A percentile compares a stretch with the other conserved stretches of the same genome.
Conservation (phyloP, 768 basidiomycete genomes). For the Gelatoporia subvermispora region DNA sequence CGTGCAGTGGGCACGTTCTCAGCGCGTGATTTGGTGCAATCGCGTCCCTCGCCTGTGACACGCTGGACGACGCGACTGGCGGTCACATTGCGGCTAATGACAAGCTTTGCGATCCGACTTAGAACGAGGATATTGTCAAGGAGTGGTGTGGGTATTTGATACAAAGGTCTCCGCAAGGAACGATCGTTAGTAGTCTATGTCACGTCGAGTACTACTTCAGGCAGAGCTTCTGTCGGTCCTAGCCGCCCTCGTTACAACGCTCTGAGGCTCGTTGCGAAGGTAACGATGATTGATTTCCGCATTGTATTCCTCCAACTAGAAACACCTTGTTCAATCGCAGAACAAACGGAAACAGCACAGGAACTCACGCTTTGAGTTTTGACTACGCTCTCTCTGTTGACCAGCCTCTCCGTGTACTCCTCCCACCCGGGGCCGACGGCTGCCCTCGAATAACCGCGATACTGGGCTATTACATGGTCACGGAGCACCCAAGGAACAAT, state of each 20-base stretch:
- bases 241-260: conserved; percentile 24
- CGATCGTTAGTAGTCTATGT: too few species aligned
- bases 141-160: too few species aligned
- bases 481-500: conserved; percentile 52
- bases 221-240: conserved; percentile 15
- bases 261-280: conserved; percentile 43
- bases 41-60: too few species aligned
- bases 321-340: not conserved
- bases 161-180: too few species aligned
- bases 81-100: too few species aligned
- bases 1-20: too few species aligned
- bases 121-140: too few species aligned
- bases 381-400: conserved; percentile 40
- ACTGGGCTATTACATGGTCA: conserved; percentile 44
- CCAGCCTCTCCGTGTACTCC: conserved; percentile 38
- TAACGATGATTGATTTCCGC: conserved; percentile 49
- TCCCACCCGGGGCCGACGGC: conserved; percentile 42
- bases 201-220: too few species aligned
- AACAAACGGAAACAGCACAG: too few species aligned
- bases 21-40: too few species aligned
- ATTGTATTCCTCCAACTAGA: conserved; percentile 38
- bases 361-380: conserved; percentile 34
- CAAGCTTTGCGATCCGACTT: too few species aligned
- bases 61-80: too few species aligned
- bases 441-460: conserved; percentile 42